Evolutionary conservation across 257 asterid genomes (phyloP), one percentile per base, ranked within the genome.

Genomic region (Perilla frutescens): DNA sequence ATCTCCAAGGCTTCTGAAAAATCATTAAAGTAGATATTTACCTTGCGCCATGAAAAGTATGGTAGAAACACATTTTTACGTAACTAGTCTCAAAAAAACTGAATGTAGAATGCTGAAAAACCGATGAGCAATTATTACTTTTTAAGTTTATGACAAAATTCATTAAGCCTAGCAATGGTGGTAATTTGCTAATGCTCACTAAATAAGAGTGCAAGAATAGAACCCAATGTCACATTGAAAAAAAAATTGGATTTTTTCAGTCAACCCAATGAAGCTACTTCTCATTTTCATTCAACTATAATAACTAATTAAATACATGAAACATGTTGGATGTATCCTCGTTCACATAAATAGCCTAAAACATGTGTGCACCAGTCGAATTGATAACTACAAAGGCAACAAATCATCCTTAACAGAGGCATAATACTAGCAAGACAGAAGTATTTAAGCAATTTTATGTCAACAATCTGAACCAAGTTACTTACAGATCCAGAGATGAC

Each of bases 401-500:
- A 47, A 13, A 26, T 29, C n/a, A 49, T 49, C 51, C n/a, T 29
- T 13, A 53, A 13, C n/a, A 10, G 4, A 51, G 36, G 48, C 47
- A 6, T 37, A 41, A 8, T n/a, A 51, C 68, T 36, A 48, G 68
- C 51, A 47, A 47, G 51, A 47, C 10, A 43, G 37, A 34, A 43
- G 7, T 43, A 43, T 43, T 48, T 10, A 44, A 54, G 14, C 49
- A 29, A 43, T 48, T 54, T 49, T 32, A 45, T 45, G 26, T 9
- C 57, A 13, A 54, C 9, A 13, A 48, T 13, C 4, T 4, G 59
- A 8, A 45, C 1, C 7, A 55, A 31, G 55, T 29, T 66, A 88
- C 97, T 89, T 70, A 91, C 98, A 71, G 85, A 40, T 83, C 98
- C 97, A 45, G 98, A 64, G 66, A 91, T 87, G 85, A 90, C 96